Conservation (phyloP, 306 rosid genomes). For the Myrica gale region DNA sequence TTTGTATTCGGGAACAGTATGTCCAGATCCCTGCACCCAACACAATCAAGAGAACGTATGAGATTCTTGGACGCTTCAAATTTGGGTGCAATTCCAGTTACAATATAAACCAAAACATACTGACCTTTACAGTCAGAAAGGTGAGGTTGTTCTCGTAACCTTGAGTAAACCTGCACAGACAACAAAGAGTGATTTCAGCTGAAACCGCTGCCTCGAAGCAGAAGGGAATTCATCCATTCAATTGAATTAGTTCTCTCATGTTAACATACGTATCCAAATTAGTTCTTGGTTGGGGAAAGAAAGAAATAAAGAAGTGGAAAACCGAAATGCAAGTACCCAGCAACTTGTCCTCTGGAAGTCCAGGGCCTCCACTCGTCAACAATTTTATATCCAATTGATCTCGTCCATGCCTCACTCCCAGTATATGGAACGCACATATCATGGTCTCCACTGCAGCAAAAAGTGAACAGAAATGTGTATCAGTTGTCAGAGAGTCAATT, state of each 20-base stretch:
- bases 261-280: not conserved
- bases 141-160: conserved; percentile 74
- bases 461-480: not conserved
- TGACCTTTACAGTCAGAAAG: conserved; percentile 80
- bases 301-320: not conserved
- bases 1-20: conserved; percentile 93
- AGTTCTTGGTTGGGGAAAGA: not conserved
- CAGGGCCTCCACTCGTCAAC: conserved; percentile 90
- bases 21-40: conserved; percentile 81
- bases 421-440: conserved; percentile 95
- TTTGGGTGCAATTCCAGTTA: too few species aligned
- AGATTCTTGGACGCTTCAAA: not conserved
- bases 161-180: conserved; percentile 58
- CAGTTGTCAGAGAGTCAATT: not conserved
- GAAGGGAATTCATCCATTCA: not conserved
- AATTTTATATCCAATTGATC: conserved; percentile 70
- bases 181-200: not conserved
- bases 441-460: conserved; percentile 78
- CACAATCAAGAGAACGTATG: conserved; percentile 20
- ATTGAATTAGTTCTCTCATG: not conserved
- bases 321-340: conserved; percentile 49
- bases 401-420: conserved; percentile 84
- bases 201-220: not conserved
- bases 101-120: too few species aligned
- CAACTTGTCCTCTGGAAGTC: conserved; percentile 71